phyloP scores from a whole-genome alignment of 2,329 filamentous ascomycete species.

The Curvularia lunata region DNA sequence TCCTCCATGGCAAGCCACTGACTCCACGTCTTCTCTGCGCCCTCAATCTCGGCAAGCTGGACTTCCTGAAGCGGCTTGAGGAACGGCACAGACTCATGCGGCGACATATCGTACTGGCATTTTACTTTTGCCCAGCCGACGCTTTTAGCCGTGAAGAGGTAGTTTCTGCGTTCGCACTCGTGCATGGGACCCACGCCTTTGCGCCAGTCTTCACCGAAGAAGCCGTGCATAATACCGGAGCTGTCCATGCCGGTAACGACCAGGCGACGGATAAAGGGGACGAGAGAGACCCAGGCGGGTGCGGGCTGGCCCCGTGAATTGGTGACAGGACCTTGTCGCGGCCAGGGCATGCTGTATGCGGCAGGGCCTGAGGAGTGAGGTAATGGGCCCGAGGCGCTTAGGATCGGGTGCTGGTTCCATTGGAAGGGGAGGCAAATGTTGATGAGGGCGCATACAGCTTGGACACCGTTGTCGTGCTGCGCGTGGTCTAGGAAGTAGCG shows the following conservation, averaged over 20 bases:
- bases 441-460: constrained; percentile 86
- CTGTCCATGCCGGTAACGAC: constrained; percentile 92
- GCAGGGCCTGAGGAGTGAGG: constrained; percentile 42
- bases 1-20: constrained; percentile 97
- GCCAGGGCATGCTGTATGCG: constrained; percentile 52
- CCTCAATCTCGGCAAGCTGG: constrained; percentile 78
- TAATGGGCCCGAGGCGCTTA: constrained; percentile 43
- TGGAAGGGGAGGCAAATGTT: constrained; percentile 93
- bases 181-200: constrained; percentile 81
- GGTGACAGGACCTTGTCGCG: constrained; percentile 48
- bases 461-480: constrained; percentile 80
- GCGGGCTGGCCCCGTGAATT: constrained; percentile 46
- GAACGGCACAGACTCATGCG: constrained; percentile 85
- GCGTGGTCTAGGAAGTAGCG: constrained; percentile 91
- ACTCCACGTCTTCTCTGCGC: constrained; percentile 86
- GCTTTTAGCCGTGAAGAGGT: constrained; percentile 93
- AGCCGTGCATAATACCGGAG: constrained; percentile 84
- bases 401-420: constrained; percentile 61
- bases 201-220: constrained; percentile 94
- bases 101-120: constrained; percentile 84
- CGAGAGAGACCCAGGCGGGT: constrained; percentile 67
- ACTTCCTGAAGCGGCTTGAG: constrained; percentile 80
- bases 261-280: constrained; percentile 88
- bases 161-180: constrained; percentile 90
- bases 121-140: constrained; percentile 90